Conservation (phyloP, 108 stramenopile species). For the Fragilaria radians region DNA sequence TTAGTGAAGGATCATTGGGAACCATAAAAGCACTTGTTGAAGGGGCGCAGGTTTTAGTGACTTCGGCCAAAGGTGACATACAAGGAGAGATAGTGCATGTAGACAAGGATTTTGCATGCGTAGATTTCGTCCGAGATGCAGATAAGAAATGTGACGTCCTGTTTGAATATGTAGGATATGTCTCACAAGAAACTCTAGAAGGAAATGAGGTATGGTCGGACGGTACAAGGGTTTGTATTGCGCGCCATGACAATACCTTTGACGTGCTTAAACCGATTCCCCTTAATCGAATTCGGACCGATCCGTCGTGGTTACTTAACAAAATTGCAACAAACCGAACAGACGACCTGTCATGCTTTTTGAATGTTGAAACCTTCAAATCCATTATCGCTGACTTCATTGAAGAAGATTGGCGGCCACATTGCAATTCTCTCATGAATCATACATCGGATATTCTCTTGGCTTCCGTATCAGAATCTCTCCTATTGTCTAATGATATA, state of each 20-base stretch:
- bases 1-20: conserved; percentile 27
- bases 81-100: conserved; percentile 31
- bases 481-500: background rate
- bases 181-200: conserved; percentile 13
- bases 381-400: conserved; percentile 55
- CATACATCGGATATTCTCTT: conserved; percentile 12
- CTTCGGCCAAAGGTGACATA: conserved; percentile 4
- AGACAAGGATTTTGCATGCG: conserved; percentile 26
- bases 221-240: conserved; percentile 44
- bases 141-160: conserved; percentile 30
- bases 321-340: conserved; percentile 49
- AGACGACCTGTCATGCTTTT: conserved; percentile 59
- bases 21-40: conserved; percentile 27
- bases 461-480: conserved; percentile 5
- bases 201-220: conserved; percentile 45
- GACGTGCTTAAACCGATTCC: conserved; percentile 45
- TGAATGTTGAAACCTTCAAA: conserved; percentile 59
- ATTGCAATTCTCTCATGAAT: conserved; percentile 28
- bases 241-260: conserved; percentile 24
- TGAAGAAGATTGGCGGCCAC: conserved; percentile 52
- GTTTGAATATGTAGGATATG: conserved; percentile 31
- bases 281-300: conserved; percentile 31
- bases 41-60: conserved; percentile 33
- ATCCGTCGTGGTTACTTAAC: conserved; percentile 50
- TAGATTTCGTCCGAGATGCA: conserved; percentile 24